Evolutionary conservation across 352 stramenopile genomes (phyloP).

Genomic region (Globisporangium parvum): DNA sequence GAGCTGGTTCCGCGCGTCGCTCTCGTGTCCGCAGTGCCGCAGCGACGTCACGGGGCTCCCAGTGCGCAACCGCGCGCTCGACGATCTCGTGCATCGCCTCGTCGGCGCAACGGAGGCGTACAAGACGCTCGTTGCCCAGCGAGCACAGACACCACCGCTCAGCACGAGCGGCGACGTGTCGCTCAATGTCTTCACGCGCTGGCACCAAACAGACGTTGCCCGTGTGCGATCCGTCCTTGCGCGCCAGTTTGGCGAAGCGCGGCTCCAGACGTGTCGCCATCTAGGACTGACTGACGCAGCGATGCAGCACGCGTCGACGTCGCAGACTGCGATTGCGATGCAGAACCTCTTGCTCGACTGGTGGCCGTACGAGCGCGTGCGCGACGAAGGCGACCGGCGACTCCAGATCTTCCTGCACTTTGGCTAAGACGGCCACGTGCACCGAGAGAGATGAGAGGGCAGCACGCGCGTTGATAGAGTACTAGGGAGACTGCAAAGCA

Average conservation of each 20-base stretch:
- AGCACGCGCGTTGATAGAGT: background rate
- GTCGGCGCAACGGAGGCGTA: constrained; percentile 62
- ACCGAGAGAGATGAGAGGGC: background rate
- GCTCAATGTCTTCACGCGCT: constrained; percentile 47
- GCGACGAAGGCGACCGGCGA: constrained; percentile 39
- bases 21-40: constrained; percentile 78
- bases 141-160: constrained; percentile 21
- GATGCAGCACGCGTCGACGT: constrained; percentile 42
- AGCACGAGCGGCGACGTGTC: constrained; percentile 2
- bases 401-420: constrained; percentile 78
- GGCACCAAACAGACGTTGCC: constrained; percentile 38
- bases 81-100: constrained; percentile 67
- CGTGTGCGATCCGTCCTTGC: constrained; percentile 36
- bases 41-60: constrained; percentile 52
- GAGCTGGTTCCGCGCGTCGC: constrained; percentile 68
- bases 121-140: constrained; percentile 33
- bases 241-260: constrained; percentile 57
- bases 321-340: constrained; percentile 41
- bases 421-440: constrained; percentile 18
- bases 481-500: too few relatives aligned
- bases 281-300: constrained; percentile 58
- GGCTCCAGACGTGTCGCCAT: constrained; percentile 48
- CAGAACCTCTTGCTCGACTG: constrained; percentile 68
- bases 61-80: constrained; percentile 74
- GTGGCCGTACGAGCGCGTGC: constrained; percentile 28